phyloP scores from a whole-genome alignment of 1,284 basidiomycete species.

The Phellinidium pouzarii region DNA sequence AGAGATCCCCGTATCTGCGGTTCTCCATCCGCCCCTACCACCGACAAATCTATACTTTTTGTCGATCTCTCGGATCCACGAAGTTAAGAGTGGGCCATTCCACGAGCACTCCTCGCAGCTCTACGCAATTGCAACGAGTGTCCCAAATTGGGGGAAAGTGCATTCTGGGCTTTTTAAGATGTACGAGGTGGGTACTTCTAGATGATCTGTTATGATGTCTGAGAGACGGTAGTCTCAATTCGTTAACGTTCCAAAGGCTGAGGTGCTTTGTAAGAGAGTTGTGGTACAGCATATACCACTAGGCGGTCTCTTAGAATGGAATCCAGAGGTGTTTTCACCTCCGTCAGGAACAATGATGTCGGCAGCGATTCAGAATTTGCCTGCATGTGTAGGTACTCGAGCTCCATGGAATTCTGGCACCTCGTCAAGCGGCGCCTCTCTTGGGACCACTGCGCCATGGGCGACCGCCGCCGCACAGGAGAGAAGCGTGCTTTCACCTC shows the following conservation, averaged over 20 bases:
- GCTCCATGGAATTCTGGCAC: slow-evolving; percentile 22
- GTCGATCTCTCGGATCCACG: slow-evolving; percentile 71
- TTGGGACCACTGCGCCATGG: neutral
- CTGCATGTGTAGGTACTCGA: slow-evolving; percentile 13
- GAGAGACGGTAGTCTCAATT: slow-evolving; percentile 3
- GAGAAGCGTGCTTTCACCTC: neutral
- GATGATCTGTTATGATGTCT: neutral
- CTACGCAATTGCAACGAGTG: slow-evolving; percentile 77
- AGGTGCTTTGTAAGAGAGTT: slow-evolving; percentile 93
- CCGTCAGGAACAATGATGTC: slow-evolving; percentile 1
- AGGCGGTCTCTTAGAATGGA: slow-evolving; percentile 74
- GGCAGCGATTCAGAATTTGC: neutral
- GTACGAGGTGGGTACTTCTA: slow-evolving; percentile 62
- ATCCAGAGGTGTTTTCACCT: slow-evolving; percentile 21
- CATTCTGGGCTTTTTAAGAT: slow-evolving; percentile 90
- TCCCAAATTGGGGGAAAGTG: slow-evolving; percentile 86
- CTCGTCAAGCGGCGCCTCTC: neutral
- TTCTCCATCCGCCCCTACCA: slow-evolving; percentile 47
- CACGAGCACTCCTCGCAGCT: slow-evolving; percentile 91
- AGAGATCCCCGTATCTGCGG: slow-evolving; percentile 50
- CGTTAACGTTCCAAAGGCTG: slow-evolving; percentile 44
- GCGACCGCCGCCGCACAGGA: neutral
- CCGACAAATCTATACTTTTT: slow-evolving; percentile 74
- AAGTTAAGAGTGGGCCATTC: slow-evolving; percentile 84
- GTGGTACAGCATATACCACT: slow-evolving; percentile 94